These are phyloP conservation scores for Gonapodya prolifera DNA, from an alignment of 192 early-diverging fungal species.

Conservation along the genomic window DNA sequence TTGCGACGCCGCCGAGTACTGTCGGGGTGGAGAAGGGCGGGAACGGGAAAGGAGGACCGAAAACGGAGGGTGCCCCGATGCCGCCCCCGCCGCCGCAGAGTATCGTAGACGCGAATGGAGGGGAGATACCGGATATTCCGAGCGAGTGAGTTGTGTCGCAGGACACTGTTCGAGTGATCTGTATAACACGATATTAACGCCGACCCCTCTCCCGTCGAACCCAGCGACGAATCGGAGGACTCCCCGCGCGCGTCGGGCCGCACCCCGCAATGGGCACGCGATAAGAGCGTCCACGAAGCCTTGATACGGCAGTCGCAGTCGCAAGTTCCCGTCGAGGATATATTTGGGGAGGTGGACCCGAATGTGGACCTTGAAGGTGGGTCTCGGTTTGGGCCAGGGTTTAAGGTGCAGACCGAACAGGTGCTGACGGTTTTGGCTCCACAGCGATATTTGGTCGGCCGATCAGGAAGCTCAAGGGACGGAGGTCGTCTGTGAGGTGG, in stretches of 20 bases:
- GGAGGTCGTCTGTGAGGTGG: neutral
- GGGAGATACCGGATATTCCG: neutral
- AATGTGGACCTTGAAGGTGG: neutral
- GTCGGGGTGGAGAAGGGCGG: no score
- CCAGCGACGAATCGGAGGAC: neutral
- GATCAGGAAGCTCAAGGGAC: neutral
- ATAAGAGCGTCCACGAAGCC: neutral
- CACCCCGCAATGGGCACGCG: neutral
- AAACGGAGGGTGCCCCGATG: no score
- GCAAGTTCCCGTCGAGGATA: neutral
- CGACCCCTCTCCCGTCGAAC: no score
- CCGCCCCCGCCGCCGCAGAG: no score
- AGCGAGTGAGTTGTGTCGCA: neutral
- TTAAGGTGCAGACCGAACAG: neutral
- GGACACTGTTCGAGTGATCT: no score
- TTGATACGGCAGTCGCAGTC: neutral
- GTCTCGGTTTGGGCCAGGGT: neutral
- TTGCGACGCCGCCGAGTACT: no score
- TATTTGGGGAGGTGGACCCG: neutral
- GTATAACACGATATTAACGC: no score
- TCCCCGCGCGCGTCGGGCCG: neutral
- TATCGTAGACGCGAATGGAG: neutral
- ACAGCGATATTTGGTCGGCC: neutral
- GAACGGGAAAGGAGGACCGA: no score
- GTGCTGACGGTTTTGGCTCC: no score